phyloP scores from a whole-genome alignment of 2,329 filamentous ascomycete genomes.

The Madurella fahalii region DNA sequence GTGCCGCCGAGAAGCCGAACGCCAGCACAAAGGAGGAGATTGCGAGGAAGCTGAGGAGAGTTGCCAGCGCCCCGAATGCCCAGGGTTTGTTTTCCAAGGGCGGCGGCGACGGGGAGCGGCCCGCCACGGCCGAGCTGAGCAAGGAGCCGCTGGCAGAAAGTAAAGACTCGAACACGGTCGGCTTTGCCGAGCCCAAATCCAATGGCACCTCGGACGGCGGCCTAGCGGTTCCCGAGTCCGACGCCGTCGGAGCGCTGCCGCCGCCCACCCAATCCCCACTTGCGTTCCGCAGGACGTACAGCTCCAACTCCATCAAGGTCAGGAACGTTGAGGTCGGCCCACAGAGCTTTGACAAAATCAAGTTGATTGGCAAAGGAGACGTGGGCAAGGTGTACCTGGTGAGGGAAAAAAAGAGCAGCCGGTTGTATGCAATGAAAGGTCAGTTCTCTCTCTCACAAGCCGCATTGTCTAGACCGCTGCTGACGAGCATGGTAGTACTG shows the following conservation, averaged over 20 bases:
- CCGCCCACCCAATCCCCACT: conserved; percentile 64
- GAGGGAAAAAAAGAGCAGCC: conserved; percentile 92
- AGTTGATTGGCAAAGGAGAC: conserved; percentile 97
- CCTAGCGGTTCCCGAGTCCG: conserved; percentile 43
- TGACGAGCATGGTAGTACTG: conserved; percentile 61
- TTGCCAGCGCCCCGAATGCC: conserved; percentile 94
- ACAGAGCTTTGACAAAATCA: conserved; percentile 98
- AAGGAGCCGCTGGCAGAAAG: conserved; percentile 71
- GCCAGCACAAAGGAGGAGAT: conserved; percentile 88
- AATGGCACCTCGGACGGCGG: conserved; percentile 35
- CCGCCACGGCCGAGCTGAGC: conserved; percentile 78
- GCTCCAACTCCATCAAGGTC: conserved; percentile 98
- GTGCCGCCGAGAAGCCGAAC: conserved; percentile 59
- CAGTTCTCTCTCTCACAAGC: conserved; percentile 27
- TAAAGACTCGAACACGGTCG: conserved; percentile 46
- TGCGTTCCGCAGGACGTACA: conserved; percentile 91
- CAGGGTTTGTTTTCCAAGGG: conserved; percentile 77
- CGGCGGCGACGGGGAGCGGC: conserved; percentile 49
- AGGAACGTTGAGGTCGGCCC: conserved; percentile 94
- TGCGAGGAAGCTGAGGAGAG: conserved; percentile 84
- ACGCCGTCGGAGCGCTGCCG: conserved; percentile 59
- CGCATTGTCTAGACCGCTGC: conserved; percentile 17
- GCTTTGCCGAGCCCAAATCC: conserved; percentile 43
- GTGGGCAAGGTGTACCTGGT: conserved; percentile 98
- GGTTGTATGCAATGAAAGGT: conserved; percentile 99